phyloP scores from a whole-genome alignment of 768 basidiomycete genomes.

The Kondoa malvinella region DNA sequence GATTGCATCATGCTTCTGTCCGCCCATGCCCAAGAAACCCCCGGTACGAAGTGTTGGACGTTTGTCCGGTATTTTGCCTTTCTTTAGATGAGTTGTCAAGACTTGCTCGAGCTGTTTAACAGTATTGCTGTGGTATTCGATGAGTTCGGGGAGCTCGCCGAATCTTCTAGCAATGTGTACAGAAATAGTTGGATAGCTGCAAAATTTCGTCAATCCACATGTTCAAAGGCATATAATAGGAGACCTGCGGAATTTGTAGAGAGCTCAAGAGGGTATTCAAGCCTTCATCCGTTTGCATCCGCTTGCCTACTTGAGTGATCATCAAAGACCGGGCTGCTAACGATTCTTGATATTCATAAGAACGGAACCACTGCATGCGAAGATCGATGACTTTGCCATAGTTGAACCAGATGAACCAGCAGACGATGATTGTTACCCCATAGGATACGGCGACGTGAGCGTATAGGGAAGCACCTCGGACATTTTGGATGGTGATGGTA shows the following conservation, averaged over 20 bases:
- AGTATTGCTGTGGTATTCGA: constrained; percentile 51
- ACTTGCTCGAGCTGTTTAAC: constrained; percentile 81
- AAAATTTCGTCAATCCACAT: neutral
- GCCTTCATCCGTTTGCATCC: constrained; percentile 68
- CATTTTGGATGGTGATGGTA: constrained; percentile 26
- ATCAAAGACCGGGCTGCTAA: constrained; percentile 89
- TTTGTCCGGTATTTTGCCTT: constrained; percentile 59
- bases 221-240: neutral
- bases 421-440: constrained; percentile 42
- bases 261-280: constrained; percentile 49
- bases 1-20: constrained; percentile 73
- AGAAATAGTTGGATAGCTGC: constrained; percentile 51
- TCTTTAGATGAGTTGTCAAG: constrained; percentile 67
- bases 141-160: constrained; percentile 70
- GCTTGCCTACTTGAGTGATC: constrained; percentile 59
- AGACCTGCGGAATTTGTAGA: constrained; percentile 46
- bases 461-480: constrained; percentile 24
- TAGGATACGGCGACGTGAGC: constrained; percentile 42
- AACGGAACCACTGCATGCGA: constrained; percentile 62
- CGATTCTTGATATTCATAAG: constrained; percentile 50
- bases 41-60: constrained; percentile 67
- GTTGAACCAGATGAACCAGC: constrained; percentile 49
- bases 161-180: constrained; percentile 78
- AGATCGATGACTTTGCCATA: constrained; percentile 44
- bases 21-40: constrained; percentile 65